Evolutionary conservation across 1,139 yeast genomes (phyloP).

Genomic region (Taphrina sp.): DNA sequence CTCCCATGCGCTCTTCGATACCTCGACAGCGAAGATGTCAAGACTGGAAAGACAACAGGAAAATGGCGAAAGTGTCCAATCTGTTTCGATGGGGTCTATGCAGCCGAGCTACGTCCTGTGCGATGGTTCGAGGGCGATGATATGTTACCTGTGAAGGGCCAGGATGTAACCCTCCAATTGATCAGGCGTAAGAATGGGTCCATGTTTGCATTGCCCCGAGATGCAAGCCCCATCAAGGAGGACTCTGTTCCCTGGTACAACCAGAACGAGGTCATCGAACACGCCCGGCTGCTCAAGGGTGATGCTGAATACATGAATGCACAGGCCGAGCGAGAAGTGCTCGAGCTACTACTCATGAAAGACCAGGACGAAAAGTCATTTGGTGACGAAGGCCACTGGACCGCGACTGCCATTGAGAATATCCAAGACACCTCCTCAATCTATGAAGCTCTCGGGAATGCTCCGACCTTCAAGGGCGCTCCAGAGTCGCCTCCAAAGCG

Average conservation of each 20-base stretch:
- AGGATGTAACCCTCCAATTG: slow-evolving; percentile 61
- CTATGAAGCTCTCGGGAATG: slow-evolving; percentile 34
- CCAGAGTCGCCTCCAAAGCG: neutral
- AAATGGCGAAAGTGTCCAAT: slow-evolving; percentile 78
- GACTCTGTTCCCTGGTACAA: slow-evolving; percentile 43
- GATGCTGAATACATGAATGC: slow-evolving; percentile 54
- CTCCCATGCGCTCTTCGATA: slow-evolving; percentile 73
- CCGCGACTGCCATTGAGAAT: slow-evolving; percentile 53
- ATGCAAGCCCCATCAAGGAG: slow-evolving; percentile 37
- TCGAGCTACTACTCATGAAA: slow-evolving; percentile 50
- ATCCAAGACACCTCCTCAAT: slow-evolving; percentile 33
- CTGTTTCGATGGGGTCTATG: slow-evolving; percentile 66
- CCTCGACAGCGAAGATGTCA: slow-evolving; percentile 48
- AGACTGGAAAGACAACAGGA: slow-evolving; percentile 35
- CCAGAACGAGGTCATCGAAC: slow-evolving; percentile 46
- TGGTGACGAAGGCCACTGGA: slow-evolving; percentile 60
- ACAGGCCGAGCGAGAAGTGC: slow-evolving; percentile 60
- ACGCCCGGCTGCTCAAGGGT: slow-evolving; percentile 65
- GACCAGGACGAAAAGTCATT: slow-evolving; percentile 58
- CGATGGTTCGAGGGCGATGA: slow-evolving; percentile 56
- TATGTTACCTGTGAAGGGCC: slow-evolving; percentile 63
- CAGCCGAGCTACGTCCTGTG: slow-evolving; percentile 67
- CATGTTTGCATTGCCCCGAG: slow-evolving; percentile 62
- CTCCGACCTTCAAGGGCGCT: slow-evolving; percentile 21
- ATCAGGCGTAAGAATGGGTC: slow-evolving; percentile 68